These are phyloP conservation scores for Pestalotiopsis sp. DNA, from an alignment of 2,329 filamentous ascomycete genomes.

Conservation along the genomic window DNA sequence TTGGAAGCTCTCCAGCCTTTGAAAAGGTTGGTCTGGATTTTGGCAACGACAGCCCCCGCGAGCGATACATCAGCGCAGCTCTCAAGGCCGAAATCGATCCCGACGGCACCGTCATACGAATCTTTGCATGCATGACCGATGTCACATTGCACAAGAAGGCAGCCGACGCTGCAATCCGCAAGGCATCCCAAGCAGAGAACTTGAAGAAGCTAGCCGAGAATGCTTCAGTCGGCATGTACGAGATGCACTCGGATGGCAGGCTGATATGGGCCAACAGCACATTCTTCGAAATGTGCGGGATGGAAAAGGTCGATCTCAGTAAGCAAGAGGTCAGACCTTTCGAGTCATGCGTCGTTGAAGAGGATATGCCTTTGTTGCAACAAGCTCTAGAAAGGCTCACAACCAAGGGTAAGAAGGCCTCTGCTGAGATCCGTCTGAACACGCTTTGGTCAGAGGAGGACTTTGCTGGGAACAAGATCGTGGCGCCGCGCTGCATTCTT, in stretches of 20 bases:
- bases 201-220: slow-evolving; percentile 57
- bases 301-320: slow-evolving; percentile 45
- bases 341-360: slow-evolving; percentile 45
- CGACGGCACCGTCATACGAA: slow-evolving; percentile 46
- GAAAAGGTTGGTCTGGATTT: slow-evolving; percentile 38
- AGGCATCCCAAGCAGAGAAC: slow-evolving; percentile 55
- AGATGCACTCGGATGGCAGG: slow-evolving; percentile 53
- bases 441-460: slow-evolving; percentile 50
- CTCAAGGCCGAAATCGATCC: slow-evolving; percentile 48
- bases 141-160: slow-evolving; percentile 53
- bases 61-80: slow-evolving; percentile 49
- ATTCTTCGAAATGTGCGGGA: slow-evolving; percentile 55
- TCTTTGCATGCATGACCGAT: slow-evolving; percentile 54
- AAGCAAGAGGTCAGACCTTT: slow-evolving; percentile 45
- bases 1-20: slow-evolving; percentile 38
- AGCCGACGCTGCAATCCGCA: slow-evolving; percentile 49
- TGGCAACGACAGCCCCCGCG: slow-evolving; percentile 31
- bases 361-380: slow-evolving; percentile 44
- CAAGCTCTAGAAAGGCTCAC: slow-evolving; percentile 43
- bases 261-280: slow-evolving; percentile 55
- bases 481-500: slow-evolving; percentile 50
- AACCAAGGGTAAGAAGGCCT: slow-evolving; percentile 44
- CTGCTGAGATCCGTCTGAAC: slow-evolving; percentile 51
- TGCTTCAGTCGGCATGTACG: slow-evolving; percentile 58
- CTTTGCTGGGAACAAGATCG: slow-evolving; percentile 43